These are phyloP conservation scores for Podaxis carcinomalis DNA, from an alignment of 768 basidiomycete genomes.

Conservation along the genomic window DNA sequence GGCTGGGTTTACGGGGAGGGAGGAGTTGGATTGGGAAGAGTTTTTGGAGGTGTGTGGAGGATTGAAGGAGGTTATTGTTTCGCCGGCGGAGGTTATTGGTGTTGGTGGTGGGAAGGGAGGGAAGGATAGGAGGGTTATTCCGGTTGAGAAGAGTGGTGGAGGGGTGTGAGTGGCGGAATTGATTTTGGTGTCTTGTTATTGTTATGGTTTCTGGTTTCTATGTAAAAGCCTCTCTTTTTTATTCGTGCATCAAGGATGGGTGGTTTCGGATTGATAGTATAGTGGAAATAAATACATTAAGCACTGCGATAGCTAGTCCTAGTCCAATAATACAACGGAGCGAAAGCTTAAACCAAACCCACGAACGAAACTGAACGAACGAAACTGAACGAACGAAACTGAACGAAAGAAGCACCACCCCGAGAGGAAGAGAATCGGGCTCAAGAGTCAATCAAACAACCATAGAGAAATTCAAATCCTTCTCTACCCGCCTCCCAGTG, in stretches of 20 bases:
- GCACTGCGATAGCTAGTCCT: neutral
- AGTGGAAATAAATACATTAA: neutral
- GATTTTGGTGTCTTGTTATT: neutral
- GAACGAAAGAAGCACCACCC: neutral
- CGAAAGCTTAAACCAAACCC: neutral
- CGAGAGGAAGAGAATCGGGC: neutral
- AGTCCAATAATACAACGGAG: neutral
- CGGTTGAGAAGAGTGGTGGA: slow-evolving; percentile 53
- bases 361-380: no score
- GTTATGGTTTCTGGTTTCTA: neutral
- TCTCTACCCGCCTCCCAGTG: neutral
- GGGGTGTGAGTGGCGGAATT: slow-evolving; percentile 32
- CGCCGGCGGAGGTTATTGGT: slow-evolving; percentile 21
- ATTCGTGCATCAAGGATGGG: neutral
- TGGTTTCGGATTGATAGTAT: neutral
- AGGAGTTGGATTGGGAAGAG: slow-evolving; percentile 72
- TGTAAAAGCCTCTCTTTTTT: neutral
- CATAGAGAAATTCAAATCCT: neutral
- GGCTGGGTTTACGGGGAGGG: slow-evolving; percentile 58
- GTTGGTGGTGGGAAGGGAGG: slow-evolving; percentile 18
- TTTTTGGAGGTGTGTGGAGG: slow-evolving; percentile 86
- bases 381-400: neutral
- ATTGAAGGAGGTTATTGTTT: slow-evolving; percentile 61
- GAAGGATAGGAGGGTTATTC: slow-evolving; percentile 36
- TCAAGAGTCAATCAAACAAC: neutral